Evolutionary conservation across 257 asterid species (phyloP).

Genomic region (Fraxinus quadrangulata): DNA sequence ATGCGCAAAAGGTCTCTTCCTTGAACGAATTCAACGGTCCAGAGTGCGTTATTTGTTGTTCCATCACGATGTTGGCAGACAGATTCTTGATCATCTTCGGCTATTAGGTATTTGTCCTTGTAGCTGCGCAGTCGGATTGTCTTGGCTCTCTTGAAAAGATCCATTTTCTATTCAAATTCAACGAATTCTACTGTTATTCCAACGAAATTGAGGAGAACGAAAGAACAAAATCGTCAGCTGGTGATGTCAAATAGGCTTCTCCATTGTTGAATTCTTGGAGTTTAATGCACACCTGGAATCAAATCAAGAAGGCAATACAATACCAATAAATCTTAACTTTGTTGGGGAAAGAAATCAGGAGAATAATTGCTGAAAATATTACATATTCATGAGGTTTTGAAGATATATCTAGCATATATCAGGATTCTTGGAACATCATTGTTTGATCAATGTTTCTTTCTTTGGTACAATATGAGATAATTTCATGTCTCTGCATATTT

Average conservation of each 20-base stretch:
- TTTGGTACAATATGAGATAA: background rate
- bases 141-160: slow-evolving; percentile 53
- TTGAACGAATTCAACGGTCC: slow-evolving; percentile 51
- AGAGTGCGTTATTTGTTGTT: slow-evolving; percentile 40
- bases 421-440: background rate
- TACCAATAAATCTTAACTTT: background rate
- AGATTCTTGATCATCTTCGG: slow-evolving; percentile 53
- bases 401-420: background rate
- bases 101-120: slow-evolving; percentile 57
- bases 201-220: background rate
- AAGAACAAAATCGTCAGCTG: background rate
- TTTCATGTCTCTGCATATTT: background rate
- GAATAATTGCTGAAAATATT: background rate
- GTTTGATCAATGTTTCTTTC: background rate
- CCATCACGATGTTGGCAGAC: slow-evolving; percentile 53
- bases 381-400: background rate
- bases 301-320: slow-evolving; percentile 1
- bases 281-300: slow-evolving; percentile 22
- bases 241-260: background rate
- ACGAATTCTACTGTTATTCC: background rate
- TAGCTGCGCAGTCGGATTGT: slow-evolving; percentile 51
- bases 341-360: background rate
- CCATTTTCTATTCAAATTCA: slow-evolving; percentile 44
- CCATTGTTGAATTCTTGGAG: background rate
- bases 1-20: slow-evolving; percentile 46